Evolutionary conservation across 1,139 yeast genomes (phyloP), one percentile per base, ranked within the genome.

Genomic region (Yamadazyma songkhlaensis): DNA sequence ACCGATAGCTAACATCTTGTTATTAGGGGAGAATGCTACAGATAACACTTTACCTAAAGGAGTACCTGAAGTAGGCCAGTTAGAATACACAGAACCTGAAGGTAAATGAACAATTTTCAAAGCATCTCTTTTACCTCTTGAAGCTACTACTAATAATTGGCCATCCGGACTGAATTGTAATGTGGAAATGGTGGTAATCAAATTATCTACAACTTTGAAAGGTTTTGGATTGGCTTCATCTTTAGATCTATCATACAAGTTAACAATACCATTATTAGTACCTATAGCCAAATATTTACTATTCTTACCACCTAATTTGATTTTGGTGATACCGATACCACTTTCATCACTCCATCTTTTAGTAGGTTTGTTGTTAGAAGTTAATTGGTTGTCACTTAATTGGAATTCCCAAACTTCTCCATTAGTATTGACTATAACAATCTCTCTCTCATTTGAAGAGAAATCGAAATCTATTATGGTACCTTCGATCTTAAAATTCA

Each of bases 11-110:
- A 92, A 61, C 81, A 89, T 79, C 59, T 88, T 92, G 41, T 82
- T 79, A 46, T 80, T 80, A 21, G 95, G 90, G 21, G 95, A 81
- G 59, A 90, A 90, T 9, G 80, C 76, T 3, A 80, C 83, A n/a
- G 84, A 65, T 1, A 97, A 87, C 30, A 94, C 96, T 49, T 83
- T 81, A 20, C 98, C 99, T 48, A 94, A 74, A 3, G 98, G 98
- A 0, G 99, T 90, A 7, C 89, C 92, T 40, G 92, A 81, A 2
- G 97, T 92, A 14, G 99, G 99, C 98, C 98, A 94, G 67, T 94
- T 94, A 39, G 81, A 74, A 61, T 81, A 94, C 3, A 87, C 96
- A 9, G 87, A 77, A 44, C 92, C 89, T 9, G 89, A 74, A 9
- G 97, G 96, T 42, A 92, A 63, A 55, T 94, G 98, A 10, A 89